Evolutionary conservation across 495 filamentous ascomycete species (phyloP), one percentile per base, ranked within the genome.

Genomic region (Aspergillus haitiensis): DNA sequence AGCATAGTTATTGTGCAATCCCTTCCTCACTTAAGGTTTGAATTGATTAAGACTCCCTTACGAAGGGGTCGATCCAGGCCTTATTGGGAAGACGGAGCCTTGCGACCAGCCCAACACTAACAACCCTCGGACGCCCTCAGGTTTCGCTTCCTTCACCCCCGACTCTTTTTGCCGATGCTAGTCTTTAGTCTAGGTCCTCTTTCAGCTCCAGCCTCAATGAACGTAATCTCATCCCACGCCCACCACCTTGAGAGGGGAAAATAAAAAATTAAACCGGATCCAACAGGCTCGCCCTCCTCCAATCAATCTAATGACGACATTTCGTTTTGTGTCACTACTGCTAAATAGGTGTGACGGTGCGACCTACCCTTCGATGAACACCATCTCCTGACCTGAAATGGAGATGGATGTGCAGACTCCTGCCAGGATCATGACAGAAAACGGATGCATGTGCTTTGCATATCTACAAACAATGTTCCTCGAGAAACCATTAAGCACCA

Each of bases 1-100:
- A 10, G 9, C 6, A 11, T 18, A 18, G 7, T 31, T 27, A 12
- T 8, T 35, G 33, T 42, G 21, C 42, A 12, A 42, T 42, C 52
- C 37, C 16, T 54, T 40, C 9, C n/a, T 7, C 11, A 39, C 32
- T 18, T 31, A 58, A 58, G 39, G 46, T 58, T 58, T 52, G 45
- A 45, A 55, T 58, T 52, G 57, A 65, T 61, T 45, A 48, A 61
- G 51, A 65, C 51, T 59, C 56, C 54, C 59, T 64, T 64, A 58
- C 58, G 15, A 61, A 15, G 36, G 12, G 36, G 63, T 39, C 63
- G 63, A 65, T 65, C 63, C 44, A 65, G 55, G 32, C 63, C 44
- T 21, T 46, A 58, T 64, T 52, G 44, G 56, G 50, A 55, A 56
- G 53, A 55, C 46, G 47, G 59, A 61, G 52, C 44, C 59, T 57